Percentiles rank a stretch among this genome's conserved stretches.
Evolutionary conservation across 768 basidiomycete genomes (phyloP).

Genomic region (Amanita muscaria): DNA sequence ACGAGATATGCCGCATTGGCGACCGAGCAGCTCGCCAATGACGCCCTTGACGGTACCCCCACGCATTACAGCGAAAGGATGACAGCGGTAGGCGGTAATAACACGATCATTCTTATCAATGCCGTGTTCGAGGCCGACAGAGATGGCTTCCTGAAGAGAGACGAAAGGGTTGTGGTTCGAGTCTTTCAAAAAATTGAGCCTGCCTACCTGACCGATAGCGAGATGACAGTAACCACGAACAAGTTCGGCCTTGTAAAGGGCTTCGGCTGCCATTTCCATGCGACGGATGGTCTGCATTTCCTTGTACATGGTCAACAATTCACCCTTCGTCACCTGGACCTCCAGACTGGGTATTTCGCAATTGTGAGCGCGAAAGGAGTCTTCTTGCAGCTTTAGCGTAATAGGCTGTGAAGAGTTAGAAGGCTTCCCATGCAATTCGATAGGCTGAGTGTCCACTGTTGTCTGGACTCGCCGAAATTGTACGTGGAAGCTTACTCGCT

Average conservation of each 20-base stretch:
- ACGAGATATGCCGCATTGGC: constrained; percentile 84
- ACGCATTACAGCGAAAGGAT: constrained; percentile 91
- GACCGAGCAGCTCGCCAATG: constrained; percentile 84
- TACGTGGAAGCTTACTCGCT: too few relatives aligned
- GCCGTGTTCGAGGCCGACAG: constrained; percentile 85
- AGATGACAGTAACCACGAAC: constrained; percentile 98
- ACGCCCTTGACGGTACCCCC: constrained; percentile 90
- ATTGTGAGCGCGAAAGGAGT: constrained; percentile 75
- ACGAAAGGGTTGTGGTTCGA: too few relatives aligned
- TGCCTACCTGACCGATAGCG: constrained; percentile 94
- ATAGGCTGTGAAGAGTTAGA: constrained; percentile 57
- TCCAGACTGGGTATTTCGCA: constrained; percentile 78
- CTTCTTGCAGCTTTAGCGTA: constrained; percentile 81
- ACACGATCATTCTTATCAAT: constrained; percentile 80
- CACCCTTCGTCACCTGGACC: constrained; percentile 76
- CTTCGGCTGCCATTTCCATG: constrained; percentile 97
- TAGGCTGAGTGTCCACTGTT: constrained; percentile 73
- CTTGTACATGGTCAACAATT: constrained; percentile 82
- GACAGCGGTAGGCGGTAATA: constrained; percentile 96
- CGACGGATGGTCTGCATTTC: constrained; percentile 88
- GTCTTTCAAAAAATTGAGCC: too few relatives aligned
- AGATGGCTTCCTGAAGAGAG: constrained; percentile 80
- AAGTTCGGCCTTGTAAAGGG: constrained; percentile 93
- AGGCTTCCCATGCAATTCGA: constrained; percentile 36
- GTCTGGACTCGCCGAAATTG: too few relatives aligned